Evolutionary conservation across 2,329 filamentous ascomycete species (phyloP).

Genomic region (Apiospora rasikravindrae): DNA sequence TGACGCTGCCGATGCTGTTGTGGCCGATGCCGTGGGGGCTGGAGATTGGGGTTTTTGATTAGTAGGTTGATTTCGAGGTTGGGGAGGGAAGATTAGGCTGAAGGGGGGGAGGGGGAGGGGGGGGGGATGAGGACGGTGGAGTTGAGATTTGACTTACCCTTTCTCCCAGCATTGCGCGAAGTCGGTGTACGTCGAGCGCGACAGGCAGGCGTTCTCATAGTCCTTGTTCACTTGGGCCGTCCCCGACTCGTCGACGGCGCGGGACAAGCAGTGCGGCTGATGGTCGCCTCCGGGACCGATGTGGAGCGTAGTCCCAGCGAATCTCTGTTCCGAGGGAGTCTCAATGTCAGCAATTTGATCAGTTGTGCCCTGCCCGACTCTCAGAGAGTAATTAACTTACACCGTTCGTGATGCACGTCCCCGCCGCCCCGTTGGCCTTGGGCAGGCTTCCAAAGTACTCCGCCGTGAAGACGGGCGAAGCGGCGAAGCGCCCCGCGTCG

Average conservation of each 20-base stretch:
- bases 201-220: constrained; percentile 26
- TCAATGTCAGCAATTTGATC: background rate
- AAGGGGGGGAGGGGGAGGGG: background rate
- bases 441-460: constrained; percentile 38
- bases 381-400: constrained; percentile 26
- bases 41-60: background rate
- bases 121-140: background rate
- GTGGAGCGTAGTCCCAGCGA: constrained; percentile 29
- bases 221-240: constrained; percentile 24
- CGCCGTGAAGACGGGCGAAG: constrained; percentile 37
- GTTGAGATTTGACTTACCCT: constrained; percentile 26
- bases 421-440: background rate
- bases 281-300: constrained; percentile 25
- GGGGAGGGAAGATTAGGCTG: no score
- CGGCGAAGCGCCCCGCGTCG: constrained; percentile 37
- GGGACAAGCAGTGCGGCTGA: constrained; percentile 38
- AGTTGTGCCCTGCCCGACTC: background rate
- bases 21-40: constrained; percentile 39
- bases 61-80: no score
- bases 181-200: constrained; percentile 21
- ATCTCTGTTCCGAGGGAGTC: constrained; percentile 25
- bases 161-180: constrained; percentile 26
- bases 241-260: constrained; percentile 36
- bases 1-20: constrained; percentile 40
- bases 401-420: constrained; percentile 33